A percentile compares a stretch with the other conserved stretches of the same genome.
Evolutionary conservation across 208 protist genomes (phyloP).

Genomic region (Leishmania aethiopica): DNA sequence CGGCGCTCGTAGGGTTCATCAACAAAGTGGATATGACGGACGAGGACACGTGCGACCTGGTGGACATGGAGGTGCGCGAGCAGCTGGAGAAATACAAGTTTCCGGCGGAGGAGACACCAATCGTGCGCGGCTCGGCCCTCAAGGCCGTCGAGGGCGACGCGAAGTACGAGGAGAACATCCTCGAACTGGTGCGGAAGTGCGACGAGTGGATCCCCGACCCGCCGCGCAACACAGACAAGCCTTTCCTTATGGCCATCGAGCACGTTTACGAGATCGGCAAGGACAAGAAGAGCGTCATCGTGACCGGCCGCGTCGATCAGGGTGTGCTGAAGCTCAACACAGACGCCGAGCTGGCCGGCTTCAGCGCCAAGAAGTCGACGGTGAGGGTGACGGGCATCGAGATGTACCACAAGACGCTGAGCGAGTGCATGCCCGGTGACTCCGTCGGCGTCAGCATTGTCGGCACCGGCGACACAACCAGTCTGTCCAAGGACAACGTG

Average conservation of each 20-base stretch:
- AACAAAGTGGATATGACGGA: conserved; percentile 98
- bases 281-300: conserved; percentile 96
- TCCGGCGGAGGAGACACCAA: conserved; percentile 90
- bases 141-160: conserved; percentile 96
- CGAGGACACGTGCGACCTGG: conserved; percentile 95
- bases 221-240: conserved; percentile 95
- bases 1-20: conserved; percentile 97
- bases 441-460: conserved; percentile 97
- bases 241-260: conserved; percentile 98
- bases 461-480: conserved; percentile 80
- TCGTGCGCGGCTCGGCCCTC: conserved; percentile 95
- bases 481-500: conserved; percentile 96
- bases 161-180: conserved; percentile 92
- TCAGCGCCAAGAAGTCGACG: conserved; percentile 82
- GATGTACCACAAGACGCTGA: conserved; percentile 97
- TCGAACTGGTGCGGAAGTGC: conserved; percentile 94
- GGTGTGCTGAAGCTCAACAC: conserved; percentile 94
- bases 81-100: conserved; percentile 95
- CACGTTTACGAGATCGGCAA: conserved; percentile 93
- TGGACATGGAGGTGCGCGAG: conserved; percentile 98
- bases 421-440: conserved; percentile 97
- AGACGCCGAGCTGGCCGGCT: conserved; percentile 97
- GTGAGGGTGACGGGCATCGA: conserved; percentile 95
- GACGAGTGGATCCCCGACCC: conserved; percentile 95
- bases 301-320: conserved; percentile 95